phyloP scores from a whole-genome alignment of 1,139 yeast species.

The Geotrichum citri-aurantii region DNA sequence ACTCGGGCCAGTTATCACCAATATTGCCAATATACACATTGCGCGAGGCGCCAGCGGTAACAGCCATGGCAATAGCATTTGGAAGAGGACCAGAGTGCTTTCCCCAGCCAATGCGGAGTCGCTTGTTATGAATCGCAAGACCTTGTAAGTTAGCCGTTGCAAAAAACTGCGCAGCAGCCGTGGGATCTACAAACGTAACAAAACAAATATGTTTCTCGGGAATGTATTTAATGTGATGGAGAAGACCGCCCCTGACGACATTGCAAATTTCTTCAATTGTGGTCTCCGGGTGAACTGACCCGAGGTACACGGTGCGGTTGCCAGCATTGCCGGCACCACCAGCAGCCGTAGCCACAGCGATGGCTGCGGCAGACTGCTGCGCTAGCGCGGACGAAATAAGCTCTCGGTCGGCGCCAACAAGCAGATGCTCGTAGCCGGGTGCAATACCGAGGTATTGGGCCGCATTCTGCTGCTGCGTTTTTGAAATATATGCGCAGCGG shows the following conservation, averaged over 20 bases:
- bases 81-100: slow-evolving; percentile 86
- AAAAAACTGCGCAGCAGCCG: slow-evolving; percentile 90
- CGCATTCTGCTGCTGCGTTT: slow-evolving; percentile 94
- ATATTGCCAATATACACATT: slow-evolving; percentile 81
- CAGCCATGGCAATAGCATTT: slow-evolving; percentile 74
- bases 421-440: slow-evolving; percentile 81
- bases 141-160: slow-evolving; percentile 85
- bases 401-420: slow-evolving; percentile 73
- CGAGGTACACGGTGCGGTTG: slow-evolving; percentile 86
- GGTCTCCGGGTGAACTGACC: slow-evolving; percentile 79
- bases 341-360: slow-evolving; percentile 66
- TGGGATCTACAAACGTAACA: slow-evolving; percentile 83
- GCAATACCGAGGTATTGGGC: slow-evolving; percentile 91
- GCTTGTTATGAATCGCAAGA: slow-evolving; percentile 68
- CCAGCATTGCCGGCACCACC: slow-evolving; percentile 79
- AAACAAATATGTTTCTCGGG: slow-evolving; percentile 85
- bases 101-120: slow-evolving; percentile 94
- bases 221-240: slow-evolving; percentile 57
- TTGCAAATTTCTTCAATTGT: slow-evolving; percentile 91
- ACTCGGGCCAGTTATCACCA: slow-evolving; percentile 51
- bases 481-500: slow-evolving; percentile 76
- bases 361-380: slow-evolving; percentile 72
- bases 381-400: slow-evolving; percentile 44
- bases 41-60: slow-evolving; percentile 91
- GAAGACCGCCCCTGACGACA: slow-evolving; percentile 84